These are phyloP conservation scores for Diplodia scrobiculata DNA, from an alignment of 2,329 filamentous ascomycete species.

Conservation along the genomic window DNA sequence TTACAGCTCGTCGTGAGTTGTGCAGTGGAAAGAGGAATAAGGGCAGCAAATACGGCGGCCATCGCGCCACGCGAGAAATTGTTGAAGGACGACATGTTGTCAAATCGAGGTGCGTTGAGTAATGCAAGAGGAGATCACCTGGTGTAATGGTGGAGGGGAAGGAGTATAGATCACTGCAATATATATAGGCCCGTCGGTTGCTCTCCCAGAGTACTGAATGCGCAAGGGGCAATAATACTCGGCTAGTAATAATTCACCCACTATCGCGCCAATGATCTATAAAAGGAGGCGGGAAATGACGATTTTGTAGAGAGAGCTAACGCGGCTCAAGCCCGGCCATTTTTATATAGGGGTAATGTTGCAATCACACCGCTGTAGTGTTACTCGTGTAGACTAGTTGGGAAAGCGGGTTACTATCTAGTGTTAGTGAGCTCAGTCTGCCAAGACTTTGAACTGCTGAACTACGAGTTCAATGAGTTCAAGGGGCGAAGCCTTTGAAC, in stretches of 20 bases:
- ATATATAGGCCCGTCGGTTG: not conserved
- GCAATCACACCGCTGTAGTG: no score
- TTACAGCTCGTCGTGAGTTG: slow-evolving; percentile 51
- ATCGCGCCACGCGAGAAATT: slow-evolving; percentile 3
- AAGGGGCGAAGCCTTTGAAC: no score
- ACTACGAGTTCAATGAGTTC: no score
- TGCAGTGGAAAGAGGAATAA: slow-evolving; percentile 35
- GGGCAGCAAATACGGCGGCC: slow-evolving; percentile 33
- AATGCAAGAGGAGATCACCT: not conserved
- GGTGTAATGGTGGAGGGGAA: no score
- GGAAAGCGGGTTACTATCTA: no score
- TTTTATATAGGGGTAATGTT: slow-evolving; percentile 1
- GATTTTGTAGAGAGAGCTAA: not conserved
- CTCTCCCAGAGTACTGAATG: not conserved
- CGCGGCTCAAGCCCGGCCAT: slow-evolving; percentile 3
- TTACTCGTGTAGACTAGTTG: no score
- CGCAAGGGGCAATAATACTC: not conserved
- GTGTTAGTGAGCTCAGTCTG: no score
- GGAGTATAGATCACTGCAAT: not conserved
- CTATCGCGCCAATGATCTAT: not conserved
- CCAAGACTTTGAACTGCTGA: no score
- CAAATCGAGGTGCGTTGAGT: not conserved
- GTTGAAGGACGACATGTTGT: slow-evolving; percentile 1
- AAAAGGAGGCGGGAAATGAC: not conserved
- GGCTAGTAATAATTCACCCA: not conserved